Evolutionary conservation across 208 protist species (phyloP).

Genomic region (Leishmania mexicana): DNA sequence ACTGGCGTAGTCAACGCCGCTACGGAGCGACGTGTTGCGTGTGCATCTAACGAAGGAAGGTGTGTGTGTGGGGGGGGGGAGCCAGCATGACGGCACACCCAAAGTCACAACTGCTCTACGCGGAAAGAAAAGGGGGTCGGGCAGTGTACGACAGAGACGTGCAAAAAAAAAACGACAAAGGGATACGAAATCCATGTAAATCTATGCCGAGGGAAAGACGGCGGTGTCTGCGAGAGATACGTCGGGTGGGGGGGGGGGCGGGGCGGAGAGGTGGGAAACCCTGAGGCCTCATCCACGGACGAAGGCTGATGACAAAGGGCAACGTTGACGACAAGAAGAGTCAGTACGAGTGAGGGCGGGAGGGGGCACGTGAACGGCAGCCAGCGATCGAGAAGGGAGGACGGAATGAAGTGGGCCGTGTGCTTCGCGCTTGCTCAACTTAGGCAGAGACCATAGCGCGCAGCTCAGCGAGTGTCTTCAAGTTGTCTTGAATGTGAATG

Average conservation of each 20-base stretch:
- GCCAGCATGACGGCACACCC: background rate
- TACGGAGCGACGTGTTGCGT: background rate
- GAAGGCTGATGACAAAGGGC: background rate
- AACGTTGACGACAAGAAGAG: background rate
- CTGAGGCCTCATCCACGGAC: background rate
- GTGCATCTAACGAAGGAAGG: background rate
- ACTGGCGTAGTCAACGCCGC: background rate
- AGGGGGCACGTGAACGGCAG: background rate
- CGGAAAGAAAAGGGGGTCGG: background rate
- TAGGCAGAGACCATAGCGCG: slow-evolving; percentile 38
- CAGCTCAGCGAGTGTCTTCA: slow-evolving; percentile 50
- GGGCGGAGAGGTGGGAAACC: background rate
- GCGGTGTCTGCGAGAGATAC: background rate
- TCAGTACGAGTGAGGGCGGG: background rate
- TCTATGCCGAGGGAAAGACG: background rate
- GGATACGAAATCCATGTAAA: background rate
- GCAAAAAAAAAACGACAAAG: background rate
- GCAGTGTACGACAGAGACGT: background rate
- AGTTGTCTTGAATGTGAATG: slow-evolving; percentile 47
- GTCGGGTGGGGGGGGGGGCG: background rate
- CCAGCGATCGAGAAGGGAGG: background rate
- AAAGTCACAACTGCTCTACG: background rate
- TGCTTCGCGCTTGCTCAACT: background rate
- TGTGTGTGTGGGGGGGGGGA: background rate
- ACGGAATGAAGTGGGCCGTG: background rate